Evolutionary conservation across 176 grass and related monocot species (phyloP), one percentile per base, ranked within the genome.

Genomic region (Musa beccarii): DNA sequence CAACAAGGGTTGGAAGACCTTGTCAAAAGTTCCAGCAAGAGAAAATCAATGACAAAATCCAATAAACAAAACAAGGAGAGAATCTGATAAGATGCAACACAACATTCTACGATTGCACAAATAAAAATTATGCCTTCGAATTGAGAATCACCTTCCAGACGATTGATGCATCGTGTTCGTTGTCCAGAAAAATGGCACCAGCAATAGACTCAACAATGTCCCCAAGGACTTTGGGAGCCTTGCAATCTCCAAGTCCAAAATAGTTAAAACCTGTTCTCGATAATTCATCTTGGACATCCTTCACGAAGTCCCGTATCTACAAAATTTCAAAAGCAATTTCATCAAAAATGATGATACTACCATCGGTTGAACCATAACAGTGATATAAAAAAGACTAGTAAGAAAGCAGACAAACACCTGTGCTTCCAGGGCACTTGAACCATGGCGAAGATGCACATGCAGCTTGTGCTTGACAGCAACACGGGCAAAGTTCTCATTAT

Each of bases 401-500:
- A 71, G 50, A 76, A 22, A 64, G 80, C 19, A 81, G 21, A 75
- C 54, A 71, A 26, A 17, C 72, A 99, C 95, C 95, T 94, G 95
- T 72, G 91, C 83, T 75, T 99, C 95, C 74, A 99, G 78, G 24
- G 95, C 91, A 84, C 88, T 88, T 12, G 95, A 99, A 76, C 95
- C 95, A 81, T 99, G 95, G 63, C 95, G 90, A 84, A 99, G 90
- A 79, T 99, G 88, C 50, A 78, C 24, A 54, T 99, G 95, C 72
- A 99, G 66, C 71, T 92, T 94, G 79, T 89, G 91, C 22, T 89
- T 94, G 23, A 99, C 95, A 71, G 88, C 86, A 73, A 99, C 90
- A 71, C 91, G 87, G 15, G 95, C 95, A 86, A 99, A 99, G 76
- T 99, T 99, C 76, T 99, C 95, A 59, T 99, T 99, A 81, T 99